phyloP scores from a whole-genome alignment of 2,329 filamentous ascomycete genomes.

The Penicillium sp. region DNA sequence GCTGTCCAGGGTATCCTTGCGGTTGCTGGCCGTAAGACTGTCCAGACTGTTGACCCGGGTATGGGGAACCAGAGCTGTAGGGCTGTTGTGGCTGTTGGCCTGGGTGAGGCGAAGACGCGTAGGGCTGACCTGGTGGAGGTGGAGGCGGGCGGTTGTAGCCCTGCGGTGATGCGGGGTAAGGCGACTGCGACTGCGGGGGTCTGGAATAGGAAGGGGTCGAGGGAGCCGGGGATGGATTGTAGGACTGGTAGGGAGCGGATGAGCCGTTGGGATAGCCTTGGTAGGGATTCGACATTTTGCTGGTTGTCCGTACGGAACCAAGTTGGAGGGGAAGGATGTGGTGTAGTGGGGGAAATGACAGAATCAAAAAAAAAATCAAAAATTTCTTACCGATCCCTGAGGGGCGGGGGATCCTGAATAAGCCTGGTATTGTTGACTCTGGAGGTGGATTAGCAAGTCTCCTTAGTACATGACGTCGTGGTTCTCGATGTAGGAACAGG shows the following conservation, averaged over 20 bases:
- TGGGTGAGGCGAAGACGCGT: slow-evolving; percentile 32
- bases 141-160: slow-evolving; percentile 46
- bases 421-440: slow-evolving; percentile 53
- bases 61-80: slow-evolving; percentile 29
- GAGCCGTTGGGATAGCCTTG: slow-evolving; percentile 34
- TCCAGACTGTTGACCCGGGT: slow-evolving; percentile 11
- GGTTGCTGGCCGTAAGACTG: slow-evolving; percentile 16
- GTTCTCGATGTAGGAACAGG: slow-evolving; percentile 2
- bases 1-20: slow-evolving; percentile 37
- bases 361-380: slow-evolving; percentile 15
- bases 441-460: background rate
- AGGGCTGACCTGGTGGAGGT: slow-evolving; percentile 40
- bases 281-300: slow-evolving; percentile 41
- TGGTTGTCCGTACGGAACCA: slow-evolving; percentile 13
- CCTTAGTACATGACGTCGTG: slow-evolving; percentile 22
- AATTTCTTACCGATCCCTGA: slow-evolving; percentile 39
- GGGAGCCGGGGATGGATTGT: slow-evolving; percentile 34
- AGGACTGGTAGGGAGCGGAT: slow-evolving; percentile 38
- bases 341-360: slow-evolving; percentile 5
- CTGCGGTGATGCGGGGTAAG: slow-evolving; percentile 11
- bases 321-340: slow-evolving; percentile 4
- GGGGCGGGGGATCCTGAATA: slow-evolving; percentile 48
- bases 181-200: slow-evolving; percentile 19
- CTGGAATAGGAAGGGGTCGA: slow-evolving; percentile 34
- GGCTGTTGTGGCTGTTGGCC: slow-evolving; percentile 6